Conservation (phyloP, 2,329 filamentous ascomycete species). For the Aschersonia sp. region DNA sequence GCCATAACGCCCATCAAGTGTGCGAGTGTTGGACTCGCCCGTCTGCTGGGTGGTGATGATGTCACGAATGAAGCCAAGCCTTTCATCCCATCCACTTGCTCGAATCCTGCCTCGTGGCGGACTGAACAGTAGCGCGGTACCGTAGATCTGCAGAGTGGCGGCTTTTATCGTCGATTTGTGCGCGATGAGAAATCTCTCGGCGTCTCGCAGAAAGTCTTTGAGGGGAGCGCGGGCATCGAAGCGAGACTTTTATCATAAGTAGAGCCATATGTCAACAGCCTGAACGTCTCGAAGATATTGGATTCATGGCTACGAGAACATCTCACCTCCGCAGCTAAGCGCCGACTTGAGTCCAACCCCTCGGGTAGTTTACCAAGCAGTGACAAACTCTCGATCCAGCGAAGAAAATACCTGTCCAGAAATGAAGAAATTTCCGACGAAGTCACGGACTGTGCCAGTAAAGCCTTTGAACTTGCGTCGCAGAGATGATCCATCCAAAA, state of each 20-base stretch:
- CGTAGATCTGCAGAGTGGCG: slow-evolving; percentile 18
- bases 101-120: slow-evolving; percentile 10
- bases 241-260: neutral
- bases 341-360: slow-evolving; percentile 2
- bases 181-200: slow-evolving; percentile 11
- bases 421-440: slow-evolving; percentile 9
- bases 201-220: slow-evolving; percentile 12
- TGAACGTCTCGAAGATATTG: neutral
- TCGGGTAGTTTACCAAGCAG: slow-evolving; percentile 6
- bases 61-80: slow-evolving; percentile 7
- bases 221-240: slow-evolving; percentile 4
- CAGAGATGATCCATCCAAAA: slow-evolving; percentile 20
- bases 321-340: slow-evolving; percentile 3
- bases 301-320: too few relatives aligned
- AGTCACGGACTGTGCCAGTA: slow-evolving; percentile 4
- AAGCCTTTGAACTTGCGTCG: neutral
- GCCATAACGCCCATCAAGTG: slow-evolving; percentile 5
- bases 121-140: slow-evolving; percentile 16
- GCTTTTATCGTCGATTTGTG: slow-evolving; percentile 12
- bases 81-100: slow-evolving; percentile 6
- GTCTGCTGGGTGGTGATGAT: slow-evolving; percentile 5
- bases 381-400: slow-evolving; percentile 7
- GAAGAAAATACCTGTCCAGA: slow-evolving; percentile 6
- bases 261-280: neutral
- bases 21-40: slow-evolving; percentile 4